These are phyloP conservation scores for Pleurotus tuber-regium DNA, from an alignment of 768 basidiomycete species.

Conservation along the genomic window DNA sequence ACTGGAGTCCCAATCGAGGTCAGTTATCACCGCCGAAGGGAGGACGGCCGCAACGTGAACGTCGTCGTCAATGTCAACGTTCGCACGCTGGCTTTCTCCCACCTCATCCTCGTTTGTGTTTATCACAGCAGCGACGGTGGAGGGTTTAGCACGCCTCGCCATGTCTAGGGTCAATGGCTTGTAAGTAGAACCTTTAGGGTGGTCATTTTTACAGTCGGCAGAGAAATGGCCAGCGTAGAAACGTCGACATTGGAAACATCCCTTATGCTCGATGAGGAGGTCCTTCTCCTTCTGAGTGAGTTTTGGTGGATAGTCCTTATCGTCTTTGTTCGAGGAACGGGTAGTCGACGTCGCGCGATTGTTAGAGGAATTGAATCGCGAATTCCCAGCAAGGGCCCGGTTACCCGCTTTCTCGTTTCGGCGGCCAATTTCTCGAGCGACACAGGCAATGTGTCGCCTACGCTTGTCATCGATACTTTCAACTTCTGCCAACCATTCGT, in stretches of 20 bases:
- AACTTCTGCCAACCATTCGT: background rate
- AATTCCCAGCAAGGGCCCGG: background rate
- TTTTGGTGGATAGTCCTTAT: background rate
- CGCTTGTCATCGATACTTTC: background rate
- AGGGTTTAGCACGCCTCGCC: background rate
- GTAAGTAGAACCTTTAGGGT: conserved; percentile 17
- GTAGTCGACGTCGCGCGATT: background rate
- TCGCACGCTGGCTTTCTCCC: no score
- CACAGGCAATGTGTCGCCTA: background rate
- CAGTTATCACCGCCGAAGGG: no score
- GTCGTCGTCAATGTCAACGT: no score
- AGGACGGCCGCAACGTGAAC: no score
- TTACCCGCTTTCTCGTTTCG: background rate
- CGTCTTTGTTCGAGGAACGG: background rate
- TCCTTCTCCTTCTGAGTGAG: conserved; percentile 11
- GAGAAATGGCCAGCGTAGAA: conserved; percentile 15
- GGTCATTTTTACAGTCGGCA: conserved; percentile 17
- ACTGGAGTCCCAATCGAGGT: no score
- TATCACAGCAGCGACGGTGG: background rate
- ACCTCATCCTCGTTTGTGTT: no score
- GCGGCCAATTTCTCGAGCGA: background rate
- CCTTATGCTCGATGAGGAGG: conserved; percentile 14
- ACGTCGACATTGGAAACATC: conserved; percentile 24
- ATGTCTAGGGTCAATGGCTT: conserved; percentile 12
- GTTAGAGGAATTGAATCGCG: background rate